Conservation (phyloP, 305 asterid genomes). For the Solanum aculeatissimum region DNA sequence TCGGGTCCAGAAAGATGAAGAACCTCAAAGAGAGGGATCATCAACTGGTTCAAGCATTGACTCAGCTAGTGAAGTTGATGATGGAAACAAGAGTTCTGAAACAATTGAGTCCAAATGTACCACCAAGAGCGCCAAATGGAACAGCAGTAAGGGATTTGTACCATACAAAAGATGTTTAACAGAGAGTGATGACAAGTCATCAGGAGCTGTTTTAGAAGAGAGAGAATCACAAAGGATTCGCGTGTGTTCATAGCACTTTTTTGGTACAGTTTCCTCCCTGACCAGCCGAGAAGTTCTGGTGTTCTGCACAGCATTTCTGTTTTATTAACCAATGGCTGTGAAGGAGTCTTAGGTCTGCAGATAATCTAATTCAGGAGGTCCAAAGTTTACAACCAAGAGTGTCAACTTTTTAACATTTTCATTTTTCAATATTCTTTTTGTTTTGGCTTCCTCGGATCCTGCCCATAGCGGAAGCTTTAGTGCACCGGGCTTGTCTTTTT, state of each 20-base stretch:
- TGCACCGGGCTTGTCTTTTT: no score
- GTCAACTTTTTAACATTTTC: not conserved
- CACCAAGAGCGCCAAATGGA: not conserved
- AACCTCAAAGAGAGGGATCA: slow-evolving; percentile 22
- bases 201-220: slow-evolving; percentile 26
- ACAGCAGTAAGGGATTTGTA: slow-evolving; percentile 39
- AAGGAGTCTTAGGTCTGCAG: not conserved
- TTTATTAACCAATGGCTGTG: not conserved
- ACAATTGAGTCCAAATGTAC: slow-evolving; percentile 12
- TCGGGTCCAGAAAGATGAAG: slow-evolving; percentile 8
- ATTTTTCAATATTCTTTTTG: not conserved
- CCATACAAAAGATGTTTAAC: slow-evolving; percentile 60
- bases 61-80: slow-evolving; percentile 6
- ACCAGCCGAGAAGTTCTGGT: not conserved
- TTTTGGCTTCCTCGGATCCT: no score
- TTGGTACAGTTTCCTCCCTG: not conserved
- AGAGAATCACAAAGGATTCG: not conserved
- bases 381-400: no score
- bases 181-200: slow-evolving; percentile 38
- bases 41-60: slow-evolving; percentile 22
- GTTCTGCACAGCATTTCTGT: not conserved
- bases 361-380: not conserved
- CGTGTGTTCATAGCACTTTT: slow-evolving; percentile 14
- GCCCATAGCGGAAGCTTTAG: no score
- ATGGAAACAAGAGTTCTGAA: slow-evolving; percentile 6